Evolutionary conservation across 2,329 filamentous ascomycete genomes (phyloP), one percentile per base, ranked within the genome.

Genomic region (Hortaea werneckii): DNA sequence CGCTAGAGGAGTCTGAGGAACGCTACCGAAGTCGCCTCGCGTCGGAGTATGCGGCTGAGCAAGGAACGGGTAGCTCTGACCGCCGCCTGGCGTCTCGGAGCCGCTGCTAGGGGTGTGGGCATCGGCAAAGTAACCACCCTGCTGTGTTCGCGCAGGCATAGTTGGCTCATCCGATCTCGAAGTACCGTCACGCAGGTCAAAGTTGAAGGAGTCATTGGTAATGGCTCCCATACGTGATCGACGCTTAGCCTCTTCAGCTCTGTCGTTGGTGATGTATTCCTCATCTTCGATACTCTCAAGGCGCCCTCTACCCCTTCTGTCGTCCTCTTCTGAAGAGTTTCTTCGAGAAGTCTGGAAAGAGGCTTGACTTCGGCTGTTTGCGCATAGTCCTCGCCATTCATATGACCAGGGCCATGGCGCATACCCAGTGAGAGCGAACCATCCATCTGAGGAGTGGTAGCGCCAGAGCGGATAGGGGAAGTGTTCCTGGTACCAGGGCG

Each of bases 1-100:
- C 28, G 75, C 79, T 27, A 82, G 66, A 6, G 58, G 59, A 1
- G 55, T 59, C 42, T 58, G 56, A 5, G 57, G 53, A 2, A 29
- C 10, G 8, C 13, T 38, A 29, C 27, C 40, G 6, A 46, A 42
- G 34, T 55, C 53, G 5, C 52, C 50, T 27, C 52, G 46, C 28
- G 55, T 44, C 10, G 58, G 57, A 29, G 54, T 54, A 44, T 58
- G 55, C 28, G 57, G 57, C 5, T 54, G 55, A 5, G 54, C 47
- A 6, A 61, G 51, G 50, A 60, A 60, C 1, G 57, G 52, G 29
- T 54, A 59, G 38, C 49, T 49, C 37, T 50, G 51, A 29, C 49
- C 50, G 10, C 46, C 50, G 28, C 40, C 54, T 1, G 57, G 55
- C 8, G 50, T 57, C 29, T 54, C 50, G 4, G 41, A 40, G 10